phyloP scores from a whole-genome alignment of 306 rosid genomes.

The Glycine tomentella region DNA sequence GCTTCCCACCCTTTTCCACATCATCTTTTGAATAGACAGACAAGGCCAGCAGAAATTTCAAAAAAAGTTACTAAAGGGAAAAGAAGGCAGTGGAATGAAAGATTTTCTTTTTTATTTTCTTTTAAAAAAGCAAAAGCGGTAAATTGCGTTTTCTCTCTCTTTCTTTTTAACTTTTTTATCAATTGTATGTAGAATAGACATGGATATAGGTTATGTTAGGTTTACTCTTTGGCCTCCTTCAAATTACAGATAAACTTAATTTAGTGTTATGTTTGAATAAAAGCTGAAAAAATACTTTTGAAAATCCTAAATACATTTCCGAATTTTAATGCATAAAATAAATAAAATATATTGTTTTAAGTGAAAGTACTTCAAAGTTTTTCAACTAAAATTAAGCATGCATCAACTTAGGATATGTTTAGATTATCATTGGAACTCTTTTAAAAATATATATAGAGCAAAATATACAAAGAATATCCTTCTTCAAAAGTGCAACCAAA shows the following conservation, averaged over 20 bases:
- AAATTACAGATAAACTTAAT: not conserved
- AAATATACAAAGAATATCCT: too few relatives aligned
- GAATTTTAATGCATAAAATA: too few relatives aligned
- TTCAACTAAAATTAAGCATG: too few relatives aligned
- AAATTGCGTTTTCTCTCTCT: conserved; percentile 3
- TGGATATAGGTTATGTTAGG: not conserved
- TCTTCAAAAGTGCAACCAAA: too few relatives aligned
- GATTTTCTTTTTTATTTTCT: conserved; percentile 20
- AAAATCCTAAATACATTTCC: too few relatives aligned
- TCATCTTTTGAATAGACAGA: conserved; percentile 78
- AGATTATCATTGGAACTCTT: too few relatives aligned
- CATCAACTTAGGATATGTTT: too few relatives aligned
- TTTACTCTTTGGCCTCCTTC: not conserved
- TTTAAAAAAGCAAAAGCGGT: conserved; percentile 4
- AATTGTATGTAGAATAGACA: not conserved
- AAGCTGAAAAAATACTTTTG: too few relatives aligned
- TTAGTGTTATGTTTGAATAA: too few relatives aligned
- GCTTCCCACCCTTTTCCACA: conserved; percentile 59
- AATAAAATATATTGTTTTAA: too few relatives aligned
- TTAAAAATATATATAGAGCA: too few relatives aligned
- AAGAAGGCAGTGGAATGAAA: conserved; percentile 46
- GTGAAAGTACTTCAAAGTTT: too few relatives aligned
- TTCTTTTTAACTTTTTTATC: not conserved
- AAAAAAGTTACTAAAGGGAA: conserved; percentile 65
- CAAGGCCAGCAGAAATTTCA: conserved; percentile 76